A percentile compares a stretch with the other conserved stretches of the same genome.
phyloP scores from a whole-genome alignment of 2,329 filamentous ascomycete species.

The Sphaerulina musiva region DNA sequence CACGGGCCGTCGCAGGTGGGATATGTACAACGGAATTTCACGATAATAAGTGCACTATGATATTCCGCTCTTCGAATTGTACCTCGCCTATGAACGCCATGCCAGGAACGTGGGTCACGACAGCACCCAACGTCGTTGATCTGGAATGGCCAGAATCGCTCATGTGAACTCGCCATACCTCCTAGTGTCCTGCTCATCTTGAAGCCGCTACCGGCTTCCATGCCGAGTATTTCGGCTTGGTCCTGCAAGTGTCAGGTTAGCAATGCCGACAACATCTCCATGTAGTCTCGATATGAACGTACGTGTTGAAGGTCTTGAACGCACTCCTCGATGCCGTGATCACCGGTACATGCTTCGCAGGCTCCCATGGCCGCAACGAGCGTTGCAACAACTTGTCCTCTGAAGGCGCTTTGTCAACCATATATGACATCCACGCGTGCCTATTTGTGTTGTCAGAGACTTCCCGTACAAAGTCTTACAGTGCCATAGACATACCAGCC shows the following conservation, averaged over 20 bases:
- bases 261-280: not conserved
- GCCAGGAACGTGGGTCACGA: not conserved
- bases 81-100: not conserved
- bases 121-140: conserved; percentile 1
- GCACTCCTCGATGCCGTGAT: conserved; percentile 69
- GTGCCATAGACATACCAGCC: conserved; percentile 56
- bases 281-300: conserved; percentile 41
- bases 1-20: conserved; percentile 2
- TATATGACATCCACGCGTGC: conserved; percentile 97
- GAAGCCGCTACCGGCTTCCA: conserved; percentile 45
- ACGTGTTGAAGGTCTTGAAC: conserved; percentile 95
- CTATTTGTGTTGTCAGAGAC: conserved; percentile 33
- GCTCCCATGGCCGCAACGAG: conserved; percentile 67
- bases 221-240: conserved; percentile 45
- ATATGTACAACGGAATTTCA: conserved; percentile 5
- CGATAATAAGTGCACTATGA: conserved; percentile 1
- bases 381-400: conserved; percentile 66
- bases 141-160: not conserved
- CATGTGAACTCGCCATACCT: not conserved
- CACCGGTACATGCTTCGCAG: conserved; percentile 65
- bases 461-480: not conserved
- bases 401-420: conserved; percentile 77
- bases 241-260: conserved; percentile 30
- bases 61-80: not conserved
- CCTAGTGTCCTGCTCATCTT: conserved; percentile 22